These are phyloP conservation scores for Leucosporidium yakuticum DNA, from an alignment of 768 basidiomycete species.

Conservation along the genomic window DNA sequence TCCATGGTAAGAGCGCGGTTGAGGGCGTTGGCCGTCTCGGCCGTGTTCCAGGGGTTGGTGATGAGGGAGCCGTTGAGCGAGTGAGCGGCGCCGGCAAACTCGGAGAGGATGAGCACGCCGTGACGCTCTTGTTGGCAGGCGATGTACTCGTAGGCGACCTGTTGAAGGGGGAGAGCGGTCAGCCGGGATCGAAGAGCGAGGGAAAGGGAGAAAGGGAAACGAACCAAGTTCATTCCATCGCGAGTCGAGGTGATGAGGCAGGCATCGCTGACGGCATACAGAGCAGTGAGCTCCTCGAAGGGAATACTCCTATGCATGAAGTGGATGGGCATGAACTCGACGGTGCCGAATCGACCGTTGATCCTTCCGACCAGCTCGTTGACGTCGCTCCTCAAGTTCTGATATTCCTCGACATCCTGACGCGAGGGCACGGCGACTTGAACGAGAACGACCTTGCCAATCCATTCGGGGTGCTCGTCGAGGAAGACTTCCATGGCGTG, in stretches of 20 bases:
- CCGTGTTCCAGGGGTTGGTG: conserved; percentile 99
- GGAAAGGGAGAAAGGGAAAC: conserved; percentile 41
- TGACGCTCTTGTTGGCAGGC: conserved; percentile 88
- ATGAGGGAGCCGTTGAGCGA: conserved; percentile 84
- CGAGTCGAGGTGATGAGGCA: conserved; percentile 91
- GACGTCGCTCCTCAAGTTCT: conserved; percentile 88
- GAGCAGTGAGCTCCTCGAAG: conserved; percentile 93
- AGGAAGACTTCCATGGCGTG: conserved; percentile 95
- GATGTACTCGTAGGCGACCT: conserved; percentile 99
- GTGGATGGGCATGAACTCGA: conserved; percentile 99
- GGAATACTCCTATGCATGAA: conserved; percentile 94
- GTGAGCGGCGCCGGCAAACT: conserved; percentile 80
- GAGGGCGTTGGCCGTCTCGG: conserved; percentile 95
- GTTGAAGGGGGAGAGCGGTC: background rate
- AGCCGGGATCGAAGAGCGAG: background rate
- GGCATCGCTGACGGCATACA: conserved; percentile 93
- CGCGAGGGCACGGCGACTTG: conserved; percentile 96
- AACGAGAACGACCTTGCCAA: conserved; percentile 94
- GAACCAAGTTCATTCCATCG: conserved; percentile 97
- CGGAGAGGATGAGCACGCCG: conserved; percentile 95
- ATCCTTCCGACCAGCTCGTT: conserved; percentile 98
- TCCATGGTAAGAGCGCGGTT: conserved; percentile 90
- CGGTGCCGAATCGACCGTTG: conserved; percentile 96
- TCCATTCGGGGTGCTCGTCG: conserved; percentile 97
- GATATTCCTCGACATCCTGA: conserved; percentile 98